These are phyloP conservation scores for Leucosporidium yakuticum DNA, from an alignment of 768 basidiomycete genomes.

Conservation along the genomic window DNA sequence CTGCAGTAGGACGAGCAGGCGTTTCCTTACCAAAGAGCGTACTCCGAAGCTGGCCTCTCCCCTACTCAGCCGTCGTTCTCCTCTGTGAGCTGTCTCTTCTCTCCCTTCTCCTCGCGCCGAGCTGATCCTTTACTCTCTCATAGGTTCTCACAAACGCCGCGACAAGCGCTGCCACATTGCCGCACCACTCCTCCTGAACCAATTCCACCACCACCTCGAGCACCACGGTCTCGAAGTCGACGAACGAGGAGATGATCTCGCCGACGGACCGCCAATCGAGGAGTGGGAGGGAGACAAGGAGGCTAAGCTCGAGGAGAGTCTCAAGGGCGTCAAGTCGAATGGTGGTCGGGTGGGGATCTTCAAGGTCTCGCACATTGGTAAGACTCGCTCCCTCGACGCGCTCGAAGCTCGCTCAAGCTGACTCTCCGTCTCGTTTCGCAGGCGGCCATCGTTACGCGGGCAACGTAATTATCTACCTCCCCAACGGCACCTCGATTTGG, in stretches of 20 bases:
- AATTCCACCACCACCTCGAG: conserved; percentile 40
- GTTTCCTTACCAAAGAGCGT: not conserved
- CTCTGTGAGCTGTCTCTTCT: conserved; percentile 59
- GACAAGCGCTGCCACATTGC: conserved; percentile 82
- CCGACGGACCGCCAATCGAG: conserved; percentile 56
- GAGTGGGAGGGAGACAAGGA: conserved; percentile 49
- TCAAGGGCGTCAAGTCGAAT: conserved; percentile 45
- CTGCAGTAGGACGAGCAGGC: not conserved
- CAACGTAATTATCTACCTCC: conserved; percentile 33
- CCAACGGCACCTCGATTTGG: conserved; percentile 23
- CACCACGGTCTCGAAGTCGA: conserved; percentile 25
- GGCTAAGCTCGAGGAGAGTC: conserved; percentile 50
- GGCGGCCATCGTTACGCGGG: conserved; percentile 12
- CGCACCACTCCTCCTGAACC: conserved; percentile 36
- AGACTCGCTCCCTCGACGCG: conserved; percentile 60
- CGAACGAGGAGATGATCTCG: conserved; percentile 41
- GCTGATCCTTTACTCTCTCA: not conserved
- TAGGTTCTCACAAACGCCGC: conserved; percentile 86
- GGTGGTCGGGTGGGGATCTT: conserved; percentile 73
- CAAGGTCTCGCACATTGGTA: conserved; percentile 77
- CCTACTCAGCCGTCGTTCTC: conserved; percentile 82
- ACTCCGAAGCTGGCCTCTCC: conserved; percentile 48
- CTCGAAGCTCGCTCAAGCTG: conserved; percentile 1
- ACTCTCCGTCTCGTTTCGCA: not conserved
- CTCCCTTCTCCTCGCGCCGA: not conserved